Evolutionary conservation across 768 basidiomycete species (phyloP), one percentile per base, ranked within the genome.

Genomic region (Kwoniella shandongensis): DNA sequence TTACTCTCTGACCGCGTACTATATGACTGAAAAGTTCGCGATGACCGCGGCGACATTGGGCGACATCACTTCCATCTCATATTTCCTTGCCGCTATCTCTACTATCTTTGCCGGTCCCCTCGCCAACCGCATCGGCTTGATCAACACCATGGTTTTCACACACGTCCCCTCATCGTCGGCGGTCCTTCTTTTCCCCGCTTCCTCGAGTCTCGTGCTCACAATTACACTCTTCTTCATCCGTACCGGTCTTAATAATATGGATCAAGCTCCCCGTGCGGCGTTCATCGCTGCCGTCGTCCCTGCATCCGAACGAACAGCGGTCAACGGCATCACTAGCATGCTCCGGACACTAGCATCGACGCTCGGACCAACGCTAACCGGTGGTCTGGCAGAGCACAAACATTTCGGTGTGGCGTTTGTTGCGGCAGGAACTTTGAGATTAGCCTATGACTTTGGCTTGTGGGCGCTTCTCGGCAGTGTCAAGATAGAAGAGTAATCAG

Each of bases 91-190:
- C 7, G 70, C 65, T 4, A 26, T 54, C 12, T 69, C 67, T 5
- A 69, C 56, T 27, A 51, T 72, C 20, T 57, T 66, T 44, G 64
- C 70, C 4, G 70, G 59, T 3, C 59, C 67, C 2, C 55, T 72
- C 1, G 62, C 70, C 13, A 62, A 65, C 38, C 65, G 51, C 25
- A 23, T 72, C 29, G 70, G 70, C 2, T 40, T 62, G 7, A 56
- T 70, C 59, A 67, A 67, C n/a, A 70, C 68, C 20, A 70, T 70
- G 68, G 68, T 63, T 2, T 70, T 70, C 63, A 69, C 70, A 5
- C 70, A 72, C 48, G 30, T 69, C 3, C 70, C 70, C 11, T 66
- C 67, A 2, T 66, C 67, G 13, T 35, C 56, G 10, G 55, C 65
- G 1, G 59, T 72, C 22, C 47, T 66, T 3, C 53, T 69, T 15